These are phyloP conservation scores for Pulicaria dysenterica DNA, from an alignment of 129 eudicot genomes.

Conservation along the genomic window DNA sequence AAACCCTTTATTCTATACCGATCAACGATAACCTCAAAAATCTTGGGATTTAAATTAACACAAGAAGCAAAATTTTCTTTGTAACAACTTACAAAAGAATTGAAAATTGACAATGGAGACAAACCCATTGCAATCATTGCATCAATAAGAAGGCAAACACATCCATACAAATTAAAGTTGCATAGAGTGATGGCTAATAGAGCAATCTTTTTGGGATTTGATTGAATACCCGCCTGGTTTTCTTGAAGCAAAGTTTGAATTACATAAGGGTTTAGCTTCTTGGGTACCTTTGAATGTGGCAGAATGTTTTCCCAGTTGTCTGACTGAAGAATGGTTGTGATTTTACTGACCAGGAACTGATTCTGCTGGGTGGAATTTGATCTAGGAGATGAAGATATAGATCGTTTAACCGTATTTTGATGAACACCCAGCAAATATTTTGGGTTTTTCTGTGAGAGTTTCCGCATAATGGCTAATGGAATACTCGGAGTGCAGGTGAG, in stretches of 20 bases:
- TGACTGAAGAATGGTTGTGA: slow-evolving; percentile 29
- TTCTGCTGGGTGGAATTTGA: slow-evolving; percentile 31
- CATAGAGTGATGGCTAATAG: slow-evolving; percentile 27
- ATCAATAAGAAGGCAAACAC: slow-evolving; percentile 36
- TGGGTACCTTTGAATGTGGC: slow-evolving; percentile 20
- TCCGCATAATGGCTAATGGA: slow-evolving; percentile 22
- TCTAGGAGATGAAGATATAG: slow-evolving; percentile 13
- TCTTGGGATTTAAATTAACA: slow-evolving; percentile 29
- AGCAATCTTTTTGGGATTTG: slow-evolving; percentile 19
- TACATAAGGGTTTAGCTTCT: slow-evolving; percentile 37
- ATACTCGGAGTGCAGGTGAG: neutral
- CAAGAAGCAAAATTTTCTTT: neutral
- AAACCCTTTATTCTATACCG: slow-evolving; percentile 36
- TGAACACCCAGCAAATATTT: slow-evolving; percentile 15
- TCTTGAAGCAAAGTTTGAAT: slow-evolving; percentile 28
- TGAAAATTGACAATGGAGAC: slow-evolving; percentile 3
- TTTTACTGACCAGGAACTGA: slow-evolving; percentile 19
- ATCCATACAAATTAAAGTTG: slow-evolving; percentile 32
- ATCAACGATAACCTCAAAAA: slow-evolving; percentile 37
- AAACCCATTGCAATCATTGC: slow-evolving; percentile 13
- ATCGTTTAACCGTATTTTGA: slow-evolving; percentile 19
- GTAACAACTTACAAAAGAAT: slow-evolving; percentile 24
- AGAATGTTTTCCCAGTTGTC: slow-evolving; percentile 36
- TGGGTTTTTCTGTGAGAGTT: slow-evolving; percentile 22
- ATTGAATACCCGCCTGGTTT: slow-evolving; percentile 30